phyloP scores from a whole-genome alignment of 2,329 filamentous ascomycete species.

The Tolypocladium cylindrosporum region DNA sequence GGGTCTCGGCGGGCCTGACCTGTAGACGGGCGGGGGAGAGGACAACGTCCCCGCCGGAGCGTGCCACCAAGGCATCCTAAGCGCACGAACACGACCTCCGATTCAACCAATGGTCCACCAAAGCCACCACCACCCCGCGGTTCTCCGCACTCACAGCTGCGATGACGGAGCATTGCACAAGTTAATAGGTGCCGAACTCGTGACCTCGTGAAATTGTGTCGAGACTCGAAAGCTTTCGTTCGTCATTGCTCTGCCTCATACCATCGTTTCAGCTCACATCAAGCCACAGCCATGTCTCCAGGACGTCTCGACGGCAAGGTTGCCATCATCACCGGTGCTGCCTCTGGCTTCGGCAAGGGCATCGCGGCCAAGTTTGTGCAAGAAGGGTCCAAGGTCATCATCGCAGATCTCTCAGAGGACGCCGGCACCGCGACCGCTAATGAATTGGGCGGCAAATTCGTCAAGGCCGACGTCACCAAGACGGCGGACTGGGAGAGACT shows the following conservation, averaged over 20 bases:
- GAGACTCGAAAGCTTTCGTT: background rate
- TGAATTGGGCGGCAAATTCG: slow-evolving; percentile 33
- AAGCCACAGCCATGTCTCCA: slow-evolving; percentile 7
- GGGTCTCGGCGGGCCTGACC: background rate
- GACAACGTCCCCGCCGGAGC: background rate
- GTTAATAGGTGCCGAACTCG: background rate
- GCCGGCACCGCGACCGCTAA: slow-evolving; percentile 37
- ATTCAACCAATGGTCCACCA: too few species aligned
- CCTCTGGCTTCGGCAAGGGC: slow-evolving; percentile 53
- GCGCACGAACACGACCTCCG: background rate
- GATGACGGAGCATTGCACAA: background rate
- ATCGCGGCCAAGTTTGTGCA: slow-evolving; percentile 48
- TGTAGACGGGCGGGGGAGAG: background rate
- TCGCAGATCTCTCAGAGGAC: slow-evolving; percentile 49
- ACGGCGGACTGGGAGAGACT: slow-evolving; percentile 42
- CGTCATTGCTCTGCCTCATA: background rate
- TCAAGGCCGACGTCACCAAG: slow-evolving; percentile 39
- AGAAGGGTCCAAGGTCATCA: slow-evolving; percentile 51
- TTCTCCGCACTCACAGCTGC: background rate
- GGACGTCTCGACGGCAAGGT: slow-evolving; percentile 30
- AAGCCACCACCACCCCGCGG: background rate
- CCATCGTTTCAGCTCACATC: background rate
- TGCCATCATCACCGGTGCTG: slow-evolving; percentile 41
- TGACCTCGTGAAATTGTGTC: background rate
- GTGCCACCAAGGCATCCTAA: background rate